Base-by-base conservation (phyloP, 768 basidiomycete species). In the Lactifluus pinguis region DNA sequence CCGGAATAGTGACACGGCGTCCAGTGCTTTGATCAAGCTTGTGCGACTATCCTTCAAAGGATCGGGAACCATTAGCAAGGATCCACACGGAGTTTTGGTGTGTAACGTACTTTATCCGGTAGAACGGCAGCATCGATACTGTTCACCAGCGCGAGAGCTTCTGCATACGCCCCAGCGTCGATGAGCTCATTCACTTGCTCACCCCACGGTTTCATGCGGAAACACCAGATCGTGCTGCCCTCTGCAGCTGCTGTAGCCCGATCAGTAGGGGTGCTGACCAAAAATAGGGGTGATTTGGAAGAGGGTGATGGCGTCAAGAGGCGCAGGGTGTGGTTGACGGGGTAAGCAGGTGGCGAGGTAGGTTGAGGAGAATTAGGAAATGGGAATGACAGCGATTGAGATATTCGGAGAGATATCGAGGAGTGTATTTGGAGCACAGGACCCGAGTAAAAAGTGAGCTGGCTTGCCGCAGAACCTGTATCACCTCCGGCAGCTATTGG, bases 111-210 rank as follows among this genome's bases (percentile, higher is more conserved):
- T 78, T 87, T 87, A 70, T 91, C 86, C 2, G 80, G 74, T 17
- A 91, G 71, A 3, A 76, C 65, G 11, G 75, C 71, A 42, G 78
- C 76, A 65, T 92, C 89, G 4, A 92, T 72, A 0, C 76, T 83
- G 53, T 89, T 85, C 9, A 95, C 75, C 7, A 95, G 74, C 2
- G 86, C 80, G n/a, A 94, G 76, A 0, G 91, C 94, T 67, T 95
- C 89, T 0, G 78, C 75, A 69, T 94, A 94, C 36, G 78, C 73
- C 0, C 85, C 87, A 4, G 72, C 77, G 36, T 76, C 71, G 3
- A 94, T 83, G 19, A 95, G 78, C 67, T 95, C 91, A 63, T 95
- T 92, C 15, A 97, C 79, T 66, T 95, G 91, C 21, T 85, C 82
- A 6, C 81, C 78, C 86, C 92, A 89, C 0, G 85, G 74, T 64